These are phyloP conservation scores for Zea luxurians DNA, from an alignment of 176 grass and related monocot species.

Conservation along the genomic window DNA sequence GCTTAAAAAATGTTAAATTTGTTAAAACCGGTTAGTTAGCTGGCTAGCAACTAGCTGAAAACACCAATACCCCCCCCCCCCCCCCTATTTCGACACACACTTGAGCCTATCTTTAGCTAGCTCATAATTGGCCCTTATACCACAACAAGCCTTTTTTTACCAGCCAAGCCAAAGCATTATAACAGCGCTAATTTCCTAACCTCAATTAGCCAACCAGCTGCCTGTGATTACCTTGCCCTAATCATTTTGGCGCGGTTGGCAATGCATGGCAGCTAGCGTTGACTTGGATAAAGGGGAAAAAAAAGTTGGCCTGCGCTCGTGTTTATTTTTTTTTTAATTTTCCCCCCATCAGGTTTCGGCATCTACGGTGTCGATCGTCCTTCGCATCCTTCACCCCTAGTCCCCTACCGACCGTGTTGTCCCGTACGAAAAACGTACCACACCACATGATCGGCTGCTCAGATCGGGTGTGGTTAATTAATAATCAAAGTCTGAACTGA, in stretches of 20 bases:
- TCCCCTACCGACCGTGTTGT: not conserved
- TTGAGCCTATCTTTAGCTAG: no score
- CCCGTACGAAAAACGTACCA: not conserved
- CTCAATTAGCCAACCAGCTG: not conserved
- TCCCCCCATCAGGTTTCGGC: conserved; percentile 5
- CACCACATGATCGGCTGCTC: conserved; percentile 5
- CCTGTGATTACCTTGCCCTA: conserved; percentile 42
- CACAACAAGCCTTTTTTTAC: no score
- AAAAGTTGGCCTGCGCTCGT: not conserved
- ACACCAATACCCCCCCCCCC: no score
- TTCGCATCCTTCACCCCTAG: conserved; percentile 20
- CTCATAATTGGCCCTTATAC: no score
- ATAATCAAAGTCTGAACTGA: no score
- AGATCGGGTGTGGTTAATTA: no score
- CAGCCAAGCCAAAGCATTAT: not conserved
- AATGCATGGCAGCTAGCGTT: conserved; percentile 24
- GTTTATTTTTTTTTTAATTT: not conserved
- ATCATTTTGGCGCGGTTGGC: conserved; percentile 48
- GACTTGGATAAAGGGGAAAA: conserved; percentile 6
- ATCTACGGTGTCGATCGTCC: conserved; percentile 39
- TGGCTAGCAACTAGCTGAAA: no score
- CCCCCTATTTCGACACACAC: no score
- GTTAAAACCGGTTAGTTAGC: no score
- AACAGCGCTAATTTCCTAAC: not conserved
- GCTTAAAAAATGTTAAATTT: no score